A percentile compares a stretch with the other conserved stretches of the same genome.
phyloP scores from a whole-genome alignment of 371 early-diverging fungal genomes.

The Mucor velutinosus region DNA sequence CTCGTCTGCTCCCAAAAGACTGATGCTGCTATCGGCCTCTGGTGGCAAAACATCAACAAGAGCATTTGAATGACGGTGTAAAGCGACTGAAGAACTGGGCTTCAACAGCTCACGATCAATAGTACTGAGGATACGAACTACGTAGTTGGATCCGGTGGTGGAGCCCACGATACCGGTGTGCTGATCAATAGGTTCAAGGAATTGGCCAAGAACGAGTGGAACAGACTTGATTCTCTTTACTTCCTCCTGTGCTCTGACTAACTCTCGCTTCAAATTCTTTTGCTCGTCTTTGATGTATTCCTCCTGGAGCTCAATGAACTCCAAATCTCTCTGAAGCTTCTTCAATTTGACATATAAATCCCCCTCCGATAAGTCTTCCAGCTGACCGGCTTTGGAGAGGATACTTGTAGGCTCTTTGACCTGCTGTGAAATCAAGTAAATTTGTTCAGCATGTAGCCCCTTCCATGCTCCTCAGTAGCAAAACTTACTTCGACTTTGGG shows the following conservation, averaged over 20 bases:
- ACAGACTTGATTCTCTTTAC: conserved; percentile 99
- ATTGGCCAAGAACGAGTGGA: conserved; percentile 99
- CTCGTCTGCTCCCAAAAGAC: conserved; percentile 94
- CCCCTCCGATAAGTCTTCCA: conserved; percentile 67
- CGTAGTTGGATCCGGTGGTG: conserved; percentile 95
- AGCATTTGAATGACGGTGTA: conserved; percentile 99
- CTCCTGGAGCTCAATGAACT: conserved; percentile 97
- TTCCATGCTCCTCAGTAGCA: neutral
- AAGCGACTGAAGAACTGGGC: conserved; percentile 96
- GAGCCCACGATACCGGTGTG: conserved; percentile 98
- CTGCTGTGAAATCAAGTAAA: conserved; percentile 6
- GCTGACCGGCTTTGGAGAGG: conserved; percentile 29
- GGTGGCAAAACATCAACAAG: conserved; percentile 97
- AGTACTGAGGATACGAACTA: conserved; percentile 97
- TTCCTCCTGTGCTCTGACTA: conserved; percentile 96
- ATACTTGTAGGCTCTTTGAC: conserved; percentile 28
- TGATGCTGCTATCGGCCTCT: conserved; percentile 97
- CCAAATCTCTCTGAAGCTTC: conserved; percentile 94
- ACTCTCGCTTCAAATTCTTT: conserved; percentile 96
- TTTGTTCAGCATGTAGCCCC: neutral
- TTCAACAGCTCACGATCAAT: conserved; percentile 98
- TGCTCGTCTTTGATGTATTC: conserved; percentile 99
- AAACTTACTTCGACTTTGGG: conserved; percentile 36
- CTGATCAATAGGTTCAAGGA: conserved; percentile 98
- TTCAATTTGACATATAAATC: conserved; percentile 94